phyloP scores from a whole-genome alignment of 192 early-diverging fungal genomes.

The Backusella tuberculispora region DNA sequence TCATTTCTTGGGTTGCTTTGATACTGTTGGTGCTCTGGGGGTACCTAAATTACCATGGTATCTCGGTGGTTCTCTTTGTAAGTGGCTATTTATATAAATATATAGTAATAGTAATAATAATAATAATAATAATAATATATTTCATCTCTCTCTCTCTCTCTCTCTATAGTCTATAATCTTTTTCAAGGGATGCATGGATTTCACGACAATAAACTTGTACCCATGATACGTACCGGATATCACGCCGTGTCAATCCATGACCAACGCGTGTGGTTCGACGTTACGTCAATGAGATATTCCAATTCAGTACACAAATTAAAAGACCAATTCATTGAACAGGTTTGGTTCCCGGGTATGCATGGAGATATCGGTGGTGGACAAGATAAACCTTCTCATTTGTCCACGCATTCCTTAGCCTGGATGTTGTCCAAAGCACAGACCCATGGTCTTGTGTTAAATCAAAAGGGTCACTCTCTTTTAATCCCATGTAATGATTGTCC shows the following conservation, averaged over 20 bases:
- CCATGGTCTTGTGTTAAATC: conserved; percentile 21
- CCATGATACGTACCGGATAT: conserved; percentile 20
- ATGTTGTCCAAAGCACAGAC: conserved; percentile 26
- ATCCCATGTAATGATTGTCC: neutral
- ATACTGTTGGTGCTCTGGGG: conserved; percentile 34
- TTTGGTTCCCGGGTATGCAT: conserved; percentile 37
- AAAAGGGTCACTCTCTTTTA: neutral
- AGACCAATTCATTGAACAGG: conserved; percentile 24
- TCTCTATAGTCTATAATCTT: conserved; percentile 11
- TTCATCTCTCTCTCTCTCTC: neutral
- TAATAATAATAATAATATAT: neutral
- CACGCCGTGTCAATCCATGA: conserved; percentile 34
- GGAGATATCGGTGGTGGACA: conserved; percentile 23
- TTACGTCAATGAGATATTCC: conserved; percentile 20
- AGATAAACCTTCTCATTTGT: neutral
- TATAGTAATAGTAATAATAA: neutral
- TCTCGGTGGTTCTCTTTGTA: conserved; percentile 27
- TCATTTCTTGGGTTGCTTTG: conserved; percentile 33
- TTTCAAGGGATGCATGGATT: conserved; percentile 21
- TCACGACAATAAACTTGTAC: conserved; percentile 30
- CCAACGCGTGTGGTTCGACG: conserved; percentile 33
- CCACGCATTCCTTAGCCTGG: conserved; percentile 28
- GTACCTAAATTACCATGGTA: conserved; percentile 31
- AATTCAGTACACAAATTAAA: neutral
- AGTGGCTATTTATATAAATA: neutral